Percentiles rank a stretch among this genome's conserved stretches.
Conservation (phyloP, 345 rosid species). For the Hibiscus trionum region DNA sequence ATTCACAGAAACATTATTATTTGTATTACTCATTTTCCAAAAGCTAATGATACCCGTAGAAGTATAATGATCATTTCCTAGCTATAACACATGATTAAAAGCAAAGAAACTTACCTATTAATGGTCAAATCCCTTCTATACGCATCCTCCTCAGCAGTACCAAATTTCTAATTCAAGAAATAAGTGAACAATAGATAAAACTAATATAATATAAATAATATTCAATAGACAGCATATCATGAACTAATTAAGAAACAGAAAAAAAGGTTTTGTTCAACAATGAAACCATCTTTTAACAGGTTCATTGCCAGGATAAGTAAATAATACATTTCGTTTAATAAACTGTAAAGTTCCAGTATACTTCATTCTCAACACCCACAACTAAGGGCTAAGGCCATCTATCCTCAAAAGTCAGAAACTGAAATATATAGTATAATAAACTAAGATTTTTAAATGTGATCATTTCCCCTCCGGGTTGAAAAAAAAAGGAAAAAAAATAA, state of each 20-base stretch:
- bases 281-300: background rate
- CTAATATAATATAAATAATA: background rate
- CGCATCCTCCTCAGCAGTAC: constrained; percentile 93
- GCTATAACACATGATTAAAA: background rate
- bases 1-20: background rate
- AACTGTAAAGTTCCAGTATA: background rate
- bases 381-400: background rate
- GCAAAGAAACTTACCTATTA: constrained; percentile 49
- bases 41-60: background rate
- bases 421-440: background rate
- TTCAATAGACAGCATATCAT: background rate
- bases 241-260: background rate
- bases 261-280: background rate
- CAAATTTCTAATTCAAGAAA: constrained; percentile 56
- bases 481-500: background rate
- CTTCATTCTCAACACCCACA: background rate
- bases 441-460: background rate
- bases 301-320: background rate
- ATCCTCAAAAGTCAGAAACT: background rate
- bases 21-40: background rate
- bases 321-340: constrained; percentile 1
- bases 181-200: background rate
- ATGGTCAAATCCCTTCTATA: constrained; percentile 87
- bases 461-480: background rate
- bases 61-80: background rate